Evolutionary conservation across 805 yeast genomes (phyloP), one percentile per base, ranked within the genome.

Genomic region (Clavispora santaluciae): DNA sequence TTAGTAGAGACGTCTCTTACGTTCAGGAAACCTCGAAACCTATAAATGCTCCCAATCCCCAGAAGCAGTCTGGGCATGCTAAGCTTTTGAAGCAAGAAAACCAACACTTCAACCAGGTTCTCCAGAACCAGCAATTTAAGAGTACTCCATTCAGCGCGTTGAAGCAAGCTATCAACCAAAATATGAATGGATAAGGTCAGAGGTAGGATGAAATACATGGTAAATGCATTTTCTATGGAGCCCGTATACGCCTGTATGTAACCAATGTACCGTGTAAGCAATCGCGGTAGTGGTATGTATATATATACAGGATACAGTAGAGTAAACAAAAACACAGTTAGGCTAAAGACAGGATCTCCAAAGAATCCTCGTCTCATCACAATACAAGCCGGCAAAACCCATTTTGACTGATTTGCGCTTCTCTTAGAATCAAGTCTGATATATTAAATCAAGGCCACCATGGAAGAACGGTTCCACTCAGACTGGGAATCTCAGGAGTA

Each of bases 141-240:
- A 59, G 66, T 39, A 73, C 78, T 25, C 87, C 90, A 2, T 85
- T 86, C 55, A 71, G 70, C 29, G 76, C 89, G 3, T 66, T 86
- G 49, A 80, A 75, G 55, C 75, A 73, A 38, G 81, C 82, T n/a
- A 67, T 68, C 38, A 53, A 52, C 40, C 56, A 59, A 28, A 61
- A 61, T 43, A 39, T 52, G 49, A 36, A 47, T 31, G 38, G 44
- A 18, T 17, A 15, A 15, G 12, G 10, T 5, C 20, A 7, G 31
- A 10, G 8, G 16, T 25, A 4, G 17, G 5, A 6, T 16, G 16
- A 18, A 16, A 18, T 28, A 28, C 8, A 28, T 15, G 15, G 31
- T 10, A n/a, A 28, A 28, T 15, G 31, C 20, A 28, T 28, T 11
- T 28, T 28, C 18, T 16, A 4, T 1, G 10, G 10, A 12, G 10